Evolutionary conservation across 371 early-diverging fungal species (phyloP), one percentile per base, ranked within the genome.

Genomic region (Nematocida displodere): DNA sequence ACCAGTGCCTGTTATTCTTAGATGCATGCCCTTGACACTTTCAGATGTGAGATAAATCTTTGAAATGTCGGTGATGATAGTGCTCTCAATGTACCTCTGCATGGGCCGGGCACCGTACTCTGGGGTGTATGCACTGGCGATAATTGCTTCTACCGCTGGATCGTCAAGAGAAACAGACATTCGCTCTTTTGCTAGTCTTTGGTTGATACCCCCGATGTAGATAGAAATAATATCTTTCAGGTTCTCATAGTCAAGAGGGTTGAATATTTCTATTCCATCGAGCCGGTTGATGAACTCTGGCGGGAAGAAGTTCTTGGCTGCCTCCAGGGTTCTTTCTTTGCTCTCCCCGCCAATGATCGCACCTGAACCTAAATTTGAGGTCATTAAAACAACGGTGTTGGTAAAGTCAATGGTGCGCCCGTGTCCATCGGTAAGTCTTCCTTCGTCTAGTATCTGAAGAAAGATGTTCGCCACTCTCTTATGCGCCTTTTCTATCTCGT

Each of bases 401-500:
- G 86, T 86, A 80, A 90, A 91, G 82, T 89, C 88, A 31, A 91
- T 87, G 13, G 84, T 77, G 20, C 87, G 81, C 31, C 91, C 90
- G 64, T 88, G 87, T 28, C 90, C 89, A 78, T 91, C 91, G 34
- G 88, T 88, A 44, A 91, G 82, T 5, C 90, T 82, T 22, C 95
- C 93, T 77, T 91, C 90, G 77, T 91, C 91, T n/a, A 91, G 85
- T 26, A 94, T 87, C 77, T 90, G 89, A 48, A 90, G 87, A 33
- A 91, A 82, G 36, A 91, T 81, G 82, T 90, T 90, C 39, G 89
- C 82, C 22, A 90, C 89, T 65, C 88, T 89, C 59, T 86, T 85
- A 66, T 92, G 91, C 24, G 92, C 92, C 81, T 92, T 89, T 78
- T 94, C 93, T 56, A 94, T 85, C 83, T 94, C 94, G 81, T 94